Evolutionary conservation across 192 early-diverging fungal genomes (phyloP), one percentile per base, ranked within the genome.

Genomic region (Dimargaris verticillata): DNA sequence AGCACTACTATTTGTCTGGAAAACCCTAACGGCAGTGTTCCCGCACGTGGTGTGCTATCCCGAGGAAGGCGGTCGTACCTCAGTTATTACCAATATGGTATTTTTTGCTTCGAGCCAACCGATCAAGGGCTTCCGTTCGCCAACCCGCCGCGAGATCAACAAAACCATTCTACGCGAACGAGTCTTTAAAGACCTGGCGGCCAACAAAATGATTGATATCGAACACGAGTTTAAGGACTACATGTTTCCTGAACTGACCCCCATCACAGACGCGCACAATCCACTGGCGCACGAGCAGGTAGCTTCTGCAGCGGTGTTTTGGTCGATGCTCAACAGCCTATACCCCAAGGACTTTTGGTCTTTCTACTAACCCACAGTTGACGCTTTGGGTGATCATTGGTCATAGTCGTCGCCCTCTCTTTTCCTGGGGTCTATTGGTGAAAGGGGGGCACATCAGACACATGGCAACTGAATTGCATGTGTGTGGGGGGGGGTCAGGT

Each of bases 261-360:
- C 84, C 20, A 80, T 89, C 42, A 80, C 81, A 12, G 86, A 87
- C 62, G 42, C 66, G 38, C 66, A 80, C 55, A 87, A 86, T 61
- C 79, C 81, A 44, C 70, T 88, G 63, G 65, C 74, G 48, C 58
- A 62, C 38, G 74, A 81, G 71, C 83, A 86, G 73, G 63, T 73
- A 0, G 52, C 55, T 2, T 72, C 77, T 1, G 84, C 87, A 5
- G 53, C 69, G 53, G 69, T 73, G 54, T 88, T 92, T 70, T 92
- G 87, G 88, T 64, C 78, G 15, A 70, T 81, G 53, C 88, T 91
- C 84, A 72, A 84, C 44, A 64, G 66, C 5, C 54, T 89, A 66
- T 78, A 89, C 58, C 75, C 80, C 15, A 60, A 69, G 22, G 82
- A 79, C 15, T 84, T 88, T 68, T 92, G 90, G 90, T 62, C 79